Base-by-base conservation (phyloP, 2,329 filamentous ascomycete genomes). In the Claviceps purpurea region DNA sequence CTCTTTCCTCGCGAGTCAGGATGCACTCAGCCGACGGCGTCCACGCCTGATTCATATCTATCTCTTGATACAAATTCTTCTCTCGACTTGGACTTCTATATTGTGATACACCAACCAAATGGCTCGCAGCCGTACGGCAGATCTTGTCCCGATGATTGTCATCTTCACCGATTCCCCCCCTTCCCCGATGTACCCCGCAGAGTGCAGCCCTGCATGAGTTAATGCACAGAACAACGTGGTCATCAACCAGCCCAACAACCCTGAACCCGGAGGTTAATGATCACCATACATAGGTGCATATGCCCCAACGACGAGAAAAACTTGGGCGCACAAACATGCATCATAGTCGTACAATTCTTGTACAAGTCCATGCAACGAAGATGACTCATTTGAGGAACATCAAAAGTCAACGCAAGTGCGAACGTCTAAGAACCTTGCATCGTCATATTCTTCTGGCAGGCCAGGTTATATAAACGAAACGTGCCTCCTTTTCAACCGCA, bases 211-310 rank as follows among this genome's bases (percentile, higher is more conserved):
- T 50, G 47, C 30, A 44, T 34, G 13, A 20, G 44, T 26, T 11
- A 39, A 39, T 39, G 51, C 47, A 50, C 42, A 50, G 3, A 37
- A 43, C 34, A 53, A 53, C 38, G 52, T 53, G 52, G 43, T 38
- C 48, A 39, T 24, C 37, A 16, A 24, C 50, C 4, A 8, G 22
- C 20, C 26, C 6, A 26, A 42, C 14, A 18, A 10, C 20, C 41
- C 41, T 45, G 30, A 45, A 7, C 26, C 41, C 39, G 34, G 40
- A 26, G 18, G 38, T 24, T n/a, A 6, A n/a, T 18, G 13, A 8
- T 41, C 13, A 18, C 1, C 30, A 11, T 20, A 18, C n/a, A 34
- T 11, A 24, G 14, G 30, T 38, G 5, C 38, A 40, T 40, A 40
- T 40, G 13, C 38, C 13, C 20, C 13, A 24, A 44, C 14, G 42